Evolutionary conservation across 148 eudicot species (phyloP), one percentile per base, ranked within the genome.

Genomic region (Dianthus caryophyllus): DNA sequence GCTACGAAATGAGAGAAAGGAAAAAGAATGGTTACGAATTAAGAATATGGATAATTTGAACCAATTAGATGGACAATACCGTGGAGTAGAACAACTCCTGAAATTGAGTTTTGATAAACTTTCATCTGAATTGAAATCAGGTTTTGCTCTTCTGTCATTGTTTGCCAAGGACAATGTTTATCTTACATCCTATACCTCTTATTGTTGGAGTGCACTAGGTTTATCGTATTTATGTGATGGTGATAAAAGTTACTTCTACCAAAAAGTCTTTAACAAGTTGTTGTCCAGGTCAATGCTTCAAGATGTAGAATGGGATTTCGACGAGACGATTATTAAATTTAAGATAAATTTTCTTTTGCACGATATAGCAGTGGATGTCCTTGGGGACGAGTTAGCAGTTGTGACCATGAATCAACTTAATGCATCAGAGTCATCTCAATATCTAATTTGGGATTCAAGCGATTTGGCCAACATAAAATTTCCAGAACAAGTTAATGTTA

Each of bases 331-430:
- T 21, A 17, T 39, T 30, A 52, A 47, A 0, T 73, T 73, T 51
- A 78, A 77, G 60, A 75, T 82, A 49, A 86, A 85, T 52, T 73
- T 73, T 66, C 82, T 80, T 25, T 74, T 80, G 21, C 84, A 77
- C 25, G 89, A 82, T 64, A 67, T 85, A 6, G 84, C 84, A 11
- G 22, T 29, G 13, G 71, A 74, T 16, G 79, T 84, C 12, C 43
- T 79, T 1, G 80, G 71, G 8, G 41, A 74, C 13, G 85, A 84
- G 61, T 69, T 61, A 41, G 51, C 48, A 1, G 71, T 73, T 50
- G 63, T 79, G 36, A 78, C 77, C 49, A 17, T 18, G 5, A 27
- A 36, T 27, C 39, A 66, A 4, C 15, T 36, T 6, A 47, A 16
- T 7, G 61, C 73, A 16, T 60, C 80, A 20, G 76, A 72, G 11